A percentile compares a stretch with the other conserved stretches of the same genome.
phyloP scores from a whole-genome alignment of 2,329 filamentous ascomycete genomes.

The Curvularia verruculosa region DNA sequence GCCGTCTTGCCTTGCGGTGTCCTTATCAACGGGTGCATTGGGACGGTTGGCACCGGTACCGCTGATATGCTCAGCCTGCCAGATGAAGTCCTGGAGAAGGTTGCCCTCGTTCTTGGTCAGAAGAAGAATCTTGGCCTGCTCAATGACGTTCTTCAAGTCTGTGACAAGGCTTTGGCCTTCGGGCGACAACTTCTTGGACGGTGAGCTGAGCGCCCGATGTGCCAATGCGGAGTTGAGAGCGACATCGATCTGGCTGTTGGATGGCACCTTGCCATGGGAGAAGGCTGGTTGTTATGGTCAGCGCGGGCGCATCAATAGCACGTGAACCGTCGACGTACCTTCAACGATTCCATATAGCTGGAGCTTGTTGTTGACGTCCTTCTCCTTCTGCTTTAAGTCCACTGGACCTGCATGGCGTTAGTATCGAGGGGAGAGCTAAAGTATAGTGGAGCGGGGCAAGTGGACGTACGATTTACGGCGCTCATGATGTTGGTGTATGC shows the following conservation, averaged over 20 bases:
- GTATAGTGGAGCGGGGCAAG: constrained; percentile 12
- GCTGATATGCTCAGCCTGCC: constrained; percentile 81
- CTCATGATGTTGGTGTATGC: constrained; percentile 30
- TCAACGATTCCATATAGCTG: constrained; percentile 90
- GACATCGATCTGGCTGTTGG: constrained; percentile 94
- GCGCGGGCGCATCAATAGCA: no score
- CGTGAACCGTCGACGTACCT: no score
- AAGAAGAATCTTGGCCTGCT: constrained; percentile 81
- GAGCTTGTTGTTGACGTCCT: constrained; percentile 87
- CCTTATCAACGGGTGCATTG: constrained; percentile 73
- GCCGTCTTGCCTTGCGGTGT: constrained; percentile 79
- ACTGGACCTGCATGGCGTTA: constrained; percentile 62
- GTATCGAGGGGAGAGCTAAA: constrained; percentile 62
- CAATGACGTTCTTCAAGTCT: constrained; percentile 80
- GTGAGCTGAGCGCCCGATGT: constrained; percentile 71
- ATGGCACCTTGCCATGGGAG: constrained; percentile 86
- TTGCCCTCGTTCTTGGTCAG: constrained; percentile 96
- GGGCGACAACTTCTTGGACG: constrained; percentile 76
- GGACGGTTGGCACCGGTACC: constrained; percentile 67
- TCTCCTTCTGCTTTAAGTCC: constrained; percentile 77
- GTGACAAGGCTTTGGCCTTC: constrained; percentile 81
- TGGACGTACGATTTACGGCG: constrained; percentile 36
- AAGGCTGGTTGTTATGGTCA: no score
- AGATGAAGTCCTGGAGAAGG: constrained; percentile 94
- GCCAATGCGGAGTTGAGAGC: constrained; percentile 86